Base-by-base conservation (phyloP, 352 stramenopile species). In the Globisporangium camurandrum region DNA sequence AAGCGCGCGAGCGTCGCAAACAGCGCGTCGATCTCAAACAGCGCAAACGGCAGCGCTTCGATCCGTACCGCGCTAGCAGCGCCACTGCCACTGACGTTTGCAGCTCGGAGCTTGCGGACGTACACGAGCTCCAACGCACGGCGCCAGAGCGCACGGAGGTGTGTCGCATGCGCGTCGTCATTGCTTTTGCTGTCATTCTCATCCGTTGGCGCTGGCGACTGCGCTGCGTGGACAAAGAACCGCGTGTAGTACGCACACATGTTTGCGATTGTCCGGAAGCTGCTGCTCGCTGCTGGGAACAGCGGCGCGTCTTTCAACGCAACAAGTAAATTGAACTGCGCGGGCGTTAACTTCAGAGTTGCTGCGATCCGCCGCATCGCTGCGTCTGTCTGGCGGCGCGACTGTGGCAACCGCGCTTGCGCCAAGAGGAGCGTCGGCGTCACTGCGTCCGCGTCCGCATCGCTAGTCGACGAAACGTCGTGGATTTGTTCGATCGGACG, bases 271-370 rank as follows among this genome's bases (percentile, higher is more conserved):
- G 59, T 72, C 24, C 58, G 50, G 43, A 89, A 85, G 24, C 47
- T 74, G 55, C 80, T 70, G 4, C 62, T 51, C 0, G 64, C 45
- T n/a, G n/a, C n/a, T 3, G 77, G 72, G 17, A 75, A 85, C 11
- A 80, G 17, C 2, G 54, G 59, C 40, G 58, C 75, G 27, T 67
- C 56, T 17, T 79, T 81, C 5, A 89, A 41, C 8, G 67, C 73
- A 3, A 89, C 54, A 2, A 91, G 43, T 28, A 91, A 27, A 28
- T 91, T 91, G 20, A 91, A 66, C 43, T 91, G 76, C 4, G 67
- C 54, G 1, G 62, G 64, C 0, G 69, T 69, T 3, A 91, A 47
- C 1, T 69, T 37, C 8, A 91, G 57, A 14, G 82, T 12, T 8
- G 66, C 49, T 0, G 67, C 73, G 22, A 88, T 82, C 11, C 61